Percentiles rank a stretch among this genome's conserved stretches.
Evolutionary conservation across 371 early-diverging fungal species (phyloP).

Genomic region (Mortierella sp.): DNA sequence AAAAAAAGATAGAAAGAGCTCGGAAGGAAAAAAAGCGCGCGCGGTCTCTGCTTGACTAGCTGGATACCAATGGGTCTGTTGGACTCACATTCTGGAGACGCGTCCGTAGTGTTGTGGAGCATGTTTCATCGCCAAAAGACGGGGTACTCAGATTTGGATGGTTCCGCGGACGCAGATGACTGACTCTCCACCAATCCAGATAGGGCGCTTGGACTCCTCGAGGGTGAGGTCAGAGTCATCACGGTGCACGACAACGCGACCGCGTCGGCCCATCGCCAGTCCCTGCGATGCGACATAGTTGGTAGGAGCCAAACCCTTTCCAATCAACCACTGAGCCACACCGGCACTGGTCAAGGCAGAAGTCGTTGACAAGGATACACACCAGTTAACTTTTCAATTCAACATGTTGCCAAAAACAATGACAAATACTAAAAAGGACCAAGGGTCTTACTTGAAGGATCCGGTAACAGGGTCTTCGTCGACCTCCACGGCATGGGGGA

Average conservation of each 20-base stretch:
- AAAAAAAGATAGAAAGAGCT: not conserved
- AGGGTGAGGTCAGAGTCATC: slow-evolving; percentile 26
- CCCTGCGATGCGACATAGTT: slow-evolving; percentile 37
- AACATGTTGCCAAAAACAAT: too few relatives aligned
- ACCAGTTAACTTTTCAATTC: not conserved
- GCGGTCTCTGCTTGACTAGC: not conserved
- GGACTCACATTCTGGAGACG: not conserved
- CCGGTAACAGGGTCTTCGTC: slow-evolving; percentile 44
- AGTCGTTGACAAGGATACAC: not conserved
- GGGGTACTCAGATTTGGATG: slow-evolving; percentile 22
- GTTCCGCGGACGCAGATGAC: slow-evolving; percentile 33
- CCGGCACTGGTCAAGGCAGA: slow-evolving; percentile 23
- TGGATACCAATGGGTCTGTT: not conserved
- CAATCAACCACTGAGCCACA: slow-evolving; percentile 44
- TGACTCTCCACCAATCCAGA: slow-evolving; percentile 39
- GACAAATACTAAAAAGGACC: not conserved
- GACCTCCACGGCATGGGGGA: slow-evolving; percentile 19
- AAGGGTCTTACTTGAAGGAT: slow-evolving; percentile 31
- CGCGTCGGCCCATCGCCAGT: slow-evolving; percentile 31
- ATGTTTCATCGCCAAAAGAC: not conserved
- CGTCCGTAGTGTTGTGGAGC: not conserved
- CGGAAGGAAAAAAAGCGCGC: not conserved
- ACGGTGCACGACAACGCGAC: slow-evolving; percentile 26
- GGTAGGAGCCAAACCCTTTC: slow-evolving; percentile 20
- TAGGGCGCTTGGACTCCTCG: slow-evolving; percentile 7